Base-by-base conservation (phyloP, 2,329 filamentous ascomycete species). In the Neoarthrinium moseri region DNA sequence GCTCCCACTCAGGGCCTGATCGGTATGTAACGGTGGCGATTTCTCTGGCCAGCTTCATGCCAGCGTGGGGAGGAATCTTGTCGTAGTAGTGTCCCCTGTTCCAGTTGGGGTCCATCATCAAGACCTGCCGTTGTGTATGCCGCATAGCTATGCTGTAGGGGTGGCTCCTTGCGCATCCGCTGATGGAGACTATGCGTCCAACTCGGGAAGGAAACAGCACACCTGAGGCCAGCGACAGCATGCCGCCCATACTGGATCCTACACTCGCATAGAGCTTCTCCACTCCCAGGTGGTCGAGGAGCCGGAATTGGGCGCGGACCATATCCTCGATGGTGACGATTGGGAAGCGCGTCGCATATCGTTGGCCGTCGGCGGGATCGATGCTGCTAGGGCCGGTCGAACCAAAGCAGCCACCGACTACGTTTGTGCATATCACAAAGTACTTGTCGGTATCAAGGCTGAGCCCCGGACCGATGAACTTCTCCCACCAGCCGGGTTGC, bases 101-200 rank as follows among this genome's bases (percentile, higher is more conserved):
- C 94, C 94, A 99, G 60, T 95, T 91, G 3, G 91, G 91, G 60
- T 99, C 94, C 87, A 96, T 96, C 91, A 99, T 97, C 38, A 99
- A 79, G 1, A 96, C 94, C 71, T 97, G 94, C 22, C 94, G 84
- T 69, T 99, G 94, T 0, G 92, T 96, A 69, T 99, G 94, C 44
- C 94, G 84, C 92, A 99, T 96, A 26, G 94, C 94, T 64, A 99
- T 96, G 66, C 91, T 95, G 72, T 99, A 99, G 1, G 94, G 94
- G 64, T 99, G 94, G 56, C 88, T 95, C 52, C 94, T 79, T 1
- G 92, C 94, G 66, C 94, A 99, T 11, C 92, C 94, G 60, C 88
- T 95, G 61, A 97, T 94, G 59, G 85, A 92, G 29, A 91, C 89
- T 51, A 99, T 81, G 54, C 86, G 84, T 30, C 83, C 83, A 3